These are phyloP conservation scores for Tetrahymena elliotti DNA, from an alignment of 73 alveolate species.

Conservation along the genomic window DNA sequence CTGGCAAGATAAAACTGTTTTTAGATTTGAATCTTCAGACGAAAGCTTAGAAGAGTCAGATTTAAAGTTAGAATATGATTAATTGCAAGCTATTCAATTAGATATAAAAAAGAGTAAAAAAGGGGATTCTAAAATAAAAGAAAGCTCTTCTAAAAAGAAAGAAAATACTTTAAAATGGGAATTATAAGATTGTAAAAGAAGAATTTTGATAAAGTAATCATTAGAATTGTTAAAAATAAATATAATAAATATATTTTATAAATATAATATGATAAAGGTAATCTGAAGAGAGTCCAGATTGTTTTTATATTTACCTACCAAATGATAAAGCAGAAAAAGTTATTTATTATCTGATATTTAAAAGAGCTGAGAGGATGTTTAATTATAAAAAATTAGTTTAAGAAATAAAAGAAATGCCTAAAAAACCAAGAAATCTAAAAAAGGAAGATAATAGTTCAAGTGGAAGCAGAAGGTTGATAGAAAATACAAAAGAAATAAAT, in stretches of 20 bases:
- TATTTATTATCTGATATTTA: no score
- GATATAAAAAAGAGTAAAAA: neutral
- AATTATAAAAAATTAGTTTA: no score
- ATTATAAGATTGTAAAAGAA: neutral
- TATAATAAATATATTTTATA: no score
- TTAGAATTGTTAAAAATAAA: no score
- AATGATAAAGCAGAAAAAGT: neutral
- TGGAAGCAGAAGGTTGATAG: neutral
- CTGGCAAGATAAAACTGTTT: neutral
- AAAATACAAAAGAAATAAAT: neutral
- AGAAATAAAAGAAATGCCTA: no score
- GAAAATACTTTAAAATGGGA: neutral
- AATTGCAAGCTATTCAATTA: no score
- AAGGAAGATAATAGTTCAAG: neutral
- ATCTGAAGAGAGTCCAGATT: neutral
- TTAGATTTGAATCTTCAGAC: neutral
- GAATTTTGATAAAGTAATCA: neutral
- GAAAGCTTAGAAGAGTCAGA: neutral
- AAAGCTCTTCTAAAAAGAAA: neutral
- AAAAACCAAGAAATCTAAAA: neutral
- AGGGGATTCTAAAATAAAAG: neutral
- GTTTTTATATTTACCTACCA: neutral
- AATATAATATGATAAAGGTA: neutral
- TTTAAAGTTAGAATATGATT: neutral
- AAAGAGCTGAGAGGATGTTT: neutral